Conservation (phyloP, 345 rosid species). For the Eucalyptus curtisii region DNA sequence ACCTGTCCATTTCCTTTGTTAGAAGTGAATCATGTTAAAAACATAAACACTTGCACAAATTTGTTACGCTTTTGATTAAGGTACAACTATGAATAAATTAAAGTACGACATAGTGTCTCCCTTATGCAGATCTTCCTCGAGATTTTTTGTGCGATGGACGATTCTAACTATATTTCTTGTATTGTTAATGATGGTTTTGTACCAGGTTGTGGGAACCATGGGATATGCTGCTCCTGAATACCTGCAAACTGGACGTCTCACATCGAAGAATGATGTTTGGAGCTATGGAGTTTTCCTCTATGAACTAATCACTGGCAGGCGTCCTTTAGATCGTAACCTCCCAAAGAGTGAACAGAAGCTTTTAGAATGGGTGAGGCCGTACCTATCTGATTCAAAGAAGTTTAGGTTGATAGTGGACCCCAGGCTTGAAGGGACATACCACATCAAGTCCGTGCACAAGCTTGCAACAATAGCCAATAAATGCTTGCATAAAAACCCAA, state of each 20-base stretch:
- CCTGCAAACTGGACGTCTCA: constrained; percentile 71
- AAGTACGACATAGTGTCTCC: neutral
- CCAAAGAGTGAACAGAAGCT: constrained; percentile 84
- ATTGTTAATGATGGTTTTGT: neutral
- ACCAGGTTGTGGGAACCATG: constrained; percentile 85
- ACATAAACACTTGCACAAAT: neutral
- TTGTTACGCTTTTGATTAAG: neutral
- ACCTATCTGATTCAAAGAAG: constrained; percentile 43
- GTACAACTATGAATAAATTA: neutral
- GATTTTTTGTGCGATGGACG: neutral
- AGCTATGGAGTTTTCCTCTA: constrained; percentile 90
- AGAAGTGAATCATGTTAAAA: neutral
- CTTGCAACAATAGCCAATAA: constrained; percentile 60
- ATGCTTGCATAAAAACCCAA: constrained; percentile 62
- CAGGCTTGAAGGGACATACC: constrained; percentile 44
- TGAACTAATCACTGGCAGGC: constrained; percentile 85
- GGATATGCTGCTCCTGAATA: constrained; percentile 96
- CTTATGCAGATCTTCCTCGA: neutral
- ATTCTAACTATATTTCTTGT: neutral
- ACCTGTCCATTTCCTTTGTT: neutral
- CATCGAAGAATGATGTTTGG: constrained; percentile 84
- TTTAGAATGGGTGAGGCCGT: constrained; percentile 78
- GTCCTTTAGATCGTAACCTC: constrained; percentile 63
- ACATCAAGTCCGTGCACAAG: constrained; percentile 39
- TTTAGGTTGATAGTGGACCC: constrained; percentile 57